Conservation (phyloP, 345 rosid genomes). For the Pistacia integerrima region DNA sequence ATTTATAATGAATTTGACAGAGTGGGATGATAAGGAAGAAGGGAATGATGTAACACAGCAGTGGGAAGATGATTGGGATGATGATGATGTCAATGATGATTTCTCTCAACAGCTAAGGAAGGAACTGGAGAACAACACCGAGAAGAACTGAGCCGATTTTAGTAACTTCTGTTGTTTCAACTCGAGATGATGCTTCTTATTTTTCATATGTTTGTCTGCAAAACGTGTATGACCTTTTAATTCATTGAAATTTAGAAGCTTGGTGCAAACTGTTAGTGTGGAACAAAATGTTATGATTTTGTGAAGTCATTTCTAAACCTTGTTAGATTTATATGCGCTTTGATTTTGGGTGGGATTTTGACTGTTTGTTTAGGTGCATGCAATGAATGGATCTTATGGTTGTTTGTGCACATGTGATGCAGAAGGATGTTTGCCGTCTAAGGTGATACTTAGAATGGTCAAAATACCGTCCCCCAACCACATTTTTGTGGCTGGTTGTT, state of each 20-base stretch:
- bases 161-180: constrained; percentile 6
- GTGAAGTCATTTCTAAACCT: neutral
- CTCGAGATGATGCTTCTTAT: neutral
- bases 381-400: neutral
- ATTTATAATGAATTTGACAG: constrained; percentile 32
- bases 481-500: neutral
- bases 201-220: neutral
- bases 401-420: neutral
- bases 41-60: constrained; percentile 76
- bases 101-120: constrained; percentile 85
- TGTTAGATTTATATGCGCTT: neutral
- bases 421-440: neutral
- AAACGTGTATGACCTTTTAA: constrained; percentile 6
- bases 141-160: constrained; percentile 45
- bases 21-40: constrained; percentile 80
- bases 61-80: constrained; percentile 99
- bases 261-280: constrained; percentile 4
- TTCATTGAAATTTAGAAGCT: neutral
- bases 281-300: neutral
- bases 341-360: neutral
- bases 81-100: constrained; percentile 88
- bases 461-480: too few species aligned
- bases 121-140: constrained; percentile 64
- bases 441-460: neutral
- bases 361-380: neutral